These are phyloP conservation scores for Cordyceps pruinosa DNA, from an alignment of 2,329 filamentous ascomycete species.

Conservation along the genomic window DNA sequence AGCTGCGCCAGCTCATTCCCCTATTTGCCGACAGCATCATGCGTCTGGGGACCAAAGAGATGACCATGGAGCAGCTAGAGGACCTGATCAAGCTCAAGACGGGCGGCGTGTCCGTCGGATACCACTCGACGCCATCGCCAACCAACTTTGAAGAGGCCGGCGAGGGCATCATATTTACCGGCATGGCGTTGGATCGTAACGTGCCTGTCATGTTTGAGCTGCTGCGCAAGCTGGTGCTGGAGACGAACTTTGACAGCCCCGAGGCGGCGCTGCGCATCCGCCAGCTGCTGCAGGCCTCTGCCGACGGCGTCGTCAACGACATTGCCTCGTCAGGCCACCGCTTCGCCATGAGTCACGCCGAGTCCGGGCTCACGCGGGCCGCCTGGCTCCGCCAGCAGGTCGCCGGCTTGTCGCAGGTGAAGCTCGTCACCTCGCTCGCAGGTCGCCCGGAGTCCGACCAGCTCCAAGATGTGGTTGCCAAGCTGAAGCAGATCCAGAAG, in stretches of 20 bases:
- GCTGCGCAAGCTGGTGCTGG: conserved; percentile 68
- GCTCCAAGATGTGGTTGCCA: conserved; percentile 67
- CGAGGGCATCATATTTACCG: conserved; percentile 78
- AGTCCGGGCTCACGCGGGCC: conserved; percentile 67
- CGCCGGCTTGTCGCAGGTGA: conserved; percentile 83
- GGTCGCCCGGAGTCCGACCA: conserved; percentile 62
- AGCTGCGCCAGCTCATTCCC: conserved; percentile 77
- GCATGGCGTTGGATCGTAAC: conserved; percentile 84
- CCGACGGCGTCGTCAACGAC: conserved; percentile 84
- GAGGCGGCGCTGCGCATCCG: conserved; percentile 76
- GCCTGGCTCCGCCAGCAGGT: conserved; percentile 75
- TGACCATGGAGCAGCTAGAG: conserved; percentile 90
- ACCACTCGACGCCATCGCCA: conserved; percentile 76
- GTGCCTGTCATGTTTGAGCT: conserved; percentile 87
- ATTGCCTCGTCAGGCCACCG: conserved; percentile 87
- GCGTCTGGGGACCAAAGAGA: conserved; percentile 81
- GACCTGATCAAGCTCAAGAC: conserved; percentile 95
- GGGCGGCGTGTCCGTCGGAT: conserved; percentile 77
- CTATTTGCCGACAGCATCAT: conserved; percentile 89
- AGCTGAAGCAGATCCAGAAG: conserved; percentile 78
- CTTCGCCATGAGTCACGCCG: conserved; percentile 77
- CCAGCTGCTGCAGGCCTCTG: conserved; percentile 77
- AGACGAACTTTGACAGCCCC: conserved; percentile 83
- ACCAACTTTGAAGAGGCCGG: conserved; percentile 60
- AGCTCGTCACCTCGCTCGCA: conserved; percentile 73